These are phyloP conservation scores for Bimuria novae-zelandiae DNA, from an alignment of 2,329 filamentous ascomycete species.

Conservation along the genomic window DNA sequence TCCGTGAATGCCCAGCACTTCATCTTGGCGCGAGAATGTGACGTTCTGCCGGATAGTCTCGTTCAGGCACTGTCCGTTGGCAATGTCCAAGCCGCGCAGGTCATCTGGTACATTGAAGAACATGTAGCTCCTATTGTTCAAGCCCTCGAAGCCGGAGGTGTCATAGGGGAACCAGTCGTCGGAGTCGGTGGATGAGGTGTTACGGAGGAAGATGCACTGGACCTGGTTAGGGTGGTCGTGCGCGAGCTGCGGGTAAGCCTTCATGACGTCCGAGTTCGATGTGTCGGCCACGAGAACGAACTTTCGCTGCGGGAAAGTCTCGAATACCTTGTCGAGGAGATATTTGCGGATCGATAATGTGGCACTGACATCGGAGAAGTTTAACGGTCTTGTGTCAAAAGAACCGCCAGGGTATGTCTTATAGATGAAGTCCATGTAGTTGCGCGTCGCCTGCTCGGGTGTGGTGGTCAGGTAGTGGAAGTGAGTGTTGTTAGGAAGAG, in stretches of 20 bases:
- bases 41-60: constrained; percentile 68
- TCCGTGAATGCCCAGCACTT: constrained; percentile 43
- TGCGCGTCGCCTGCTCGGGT: constrained; percentile 75
- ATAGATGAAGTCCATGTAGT: constrained; percentile 82
- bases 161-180: constrained; percentile 75
- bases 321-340: constrained; percentile 72
- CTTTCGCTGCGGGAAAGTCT: constrained; percentile 74
- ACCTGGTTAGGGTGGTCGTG: constrained; percentile 71
- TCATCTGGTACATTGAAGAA: constrained; percentile 78
- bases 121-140: constrained; percentile 74
- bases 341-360: constrained; percentile 72
- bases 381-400: constrained; percentile 74
- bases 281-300: constrained; percentile 80
- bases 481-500: constrained; percentile 66
- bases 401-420: constrained; percentile 76
- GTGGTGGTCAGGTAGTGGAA: constrained; percentile 85
- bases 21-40: constrained; percentile 60
- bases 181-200: constrained; percentile 71
- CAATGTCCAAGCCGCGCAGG: constrained; percentile 67
- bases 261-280: constrained; percentile 77
- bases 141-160: constrained; percentile 69
- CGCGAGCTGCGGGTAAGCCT: constrained; percentile 63
- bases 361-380: constrained; percentile 76
- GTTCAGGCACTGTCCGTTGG: constrained; percentile 71
- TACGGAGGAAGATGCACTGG: constrained; percentile 77